A percentile compares a stretch with the other conserved stretches of the same genome.
Conservation (phyloP, 805 yeast genomes). For the Starmerella roubikii region DNA sequence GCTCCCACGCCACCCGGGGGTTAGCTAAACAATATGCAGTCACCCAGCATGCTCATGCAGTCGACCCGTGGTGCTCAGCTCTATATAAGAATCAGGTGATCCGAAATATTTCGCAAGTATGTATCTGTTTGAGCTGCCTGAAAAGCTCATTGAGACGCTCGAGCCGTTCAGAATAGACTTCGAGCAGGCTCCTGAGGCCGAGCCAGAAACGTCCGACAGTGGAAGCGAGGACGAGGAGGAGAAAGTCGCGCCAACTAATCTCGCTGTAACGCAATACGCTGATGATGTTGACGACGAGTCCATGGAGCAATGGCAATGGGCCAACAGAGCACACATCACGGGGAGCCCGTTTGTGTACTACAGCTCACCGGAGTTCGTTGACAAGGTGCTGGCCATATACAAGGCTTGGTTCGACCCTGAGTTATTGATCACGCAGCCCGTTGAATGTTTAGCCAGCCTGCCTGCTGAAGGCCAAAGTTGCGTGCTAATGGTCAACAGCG, state of each 20-base stretch:
- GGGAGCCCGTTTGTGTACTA: slow-evolving; percentile 57
- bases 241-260: background rate
- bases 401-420: slow-evolving; percentile 42
- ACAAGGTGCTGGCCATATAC: slow-evolving; percentile 49
- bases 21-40: background rate
- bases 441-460: slow-evolving; percentile 33
- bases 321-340: slow-evolving; percentile 19
- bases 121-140: slow-evolving; percentile 18
- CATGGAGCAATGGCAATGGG: slow-evolving; percentile 16
- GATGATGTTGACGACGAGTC: slow-evolving; percentile 12
- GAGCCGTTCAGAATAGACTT: slow-evolving; percentile 22
- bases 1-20: background rate
- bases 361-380: slow-evolving; percentile 25
- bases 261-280: slow-evolving; percentile 33
- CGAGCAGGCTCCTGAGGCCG: slow-evolving; percentile 15
- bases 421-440: slow-evolving; percentile 35
- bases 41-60: background rate
- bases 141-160: slow-evolving; percentile 18
- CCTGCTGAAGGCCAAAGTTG: slow-evolving; percentile 41
- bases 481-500: slow-evolving; percentile 89
- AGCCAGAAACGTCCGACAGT: slow-evolving; percentile 8
- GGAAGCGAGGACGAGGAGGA: slow-evolving; percentile 24
- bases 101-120: too few relatives aligned
- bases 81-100: too few relatives aligned
- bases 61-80: too few relatives aligned